phyloP scores from a whole-genome alignment of 768 basidiomycete species.

The Chalciporus pseudorubinellus region DNA sequence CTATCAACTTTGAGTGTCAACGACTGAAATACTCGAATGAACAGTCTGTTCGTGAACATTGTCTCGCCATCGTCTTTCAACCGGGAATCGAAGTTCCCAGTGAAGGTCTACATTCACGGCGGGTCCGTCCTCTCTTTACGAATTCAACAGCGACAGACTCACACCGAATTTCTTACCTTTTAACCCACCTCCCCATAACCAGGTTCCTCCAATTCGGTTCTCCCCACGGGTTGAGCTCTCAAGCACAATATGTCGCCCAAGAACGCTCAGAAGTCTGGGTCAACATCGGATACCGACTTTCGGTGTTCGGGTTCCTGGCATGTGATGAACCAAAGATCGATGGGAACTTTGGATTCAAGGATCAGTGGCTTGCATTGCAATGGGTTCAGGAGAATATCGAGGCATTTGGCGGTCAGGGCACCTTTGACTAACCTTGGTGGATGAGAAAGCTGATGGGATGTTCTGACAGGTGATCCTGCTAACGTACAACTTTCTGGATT shows the following conservation, averaged over 20 bases:
- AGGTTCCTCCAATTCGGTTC: slow-evolving; percentile 82
- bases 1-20: background rate
- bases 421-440: background rate
- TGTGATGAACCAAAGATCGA: slow-evolving; percentile 54
- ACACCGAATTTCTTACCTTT: too few relatives aligned
- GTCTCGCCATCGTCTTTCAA: slow-evolving; percentile 46
- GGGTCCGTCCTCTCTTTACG: slow-evolving; percentile 42
- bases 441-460: background rate
- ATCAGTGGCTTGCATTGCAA: slow-evolving; percentile 70
- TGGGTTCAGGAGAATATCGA: slow-evolving; percentile 70
- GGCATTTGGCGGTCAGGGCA: slow-evolving; percentile 57
- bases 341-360: slow-evolving; percentile 82
- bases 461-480: slow-evolving; percentile 49
- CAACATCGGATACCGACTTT: slow-evolving; percentile 72
- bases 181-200: background rate
- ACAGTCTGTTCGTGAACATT: slow-evolving; percentile 64
- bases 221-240: slow-evolving; percentile 57
- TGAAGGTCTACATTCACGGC: slow-evolving; percentile 74
- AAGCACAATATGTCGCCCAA: slow-evolving; percentile 64
- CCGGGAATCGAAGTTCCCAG: slow-evolving; percentile 50
- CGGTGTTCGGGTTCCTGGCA: slow-evolving; percentile 72
- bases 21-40: background rate
- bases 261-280: slow-evolving; percentile 68
- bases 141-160: too few relatives aligned
- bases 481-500: slow-evolving; percentile 64